A percentile compares a stretch with the other conserved stretches of the same genome.
Evolutionary conservation across 2,329 filamentous ascomycete species (phyloP).

Genomic region (Zymoseptoria passerinii): DNA sequence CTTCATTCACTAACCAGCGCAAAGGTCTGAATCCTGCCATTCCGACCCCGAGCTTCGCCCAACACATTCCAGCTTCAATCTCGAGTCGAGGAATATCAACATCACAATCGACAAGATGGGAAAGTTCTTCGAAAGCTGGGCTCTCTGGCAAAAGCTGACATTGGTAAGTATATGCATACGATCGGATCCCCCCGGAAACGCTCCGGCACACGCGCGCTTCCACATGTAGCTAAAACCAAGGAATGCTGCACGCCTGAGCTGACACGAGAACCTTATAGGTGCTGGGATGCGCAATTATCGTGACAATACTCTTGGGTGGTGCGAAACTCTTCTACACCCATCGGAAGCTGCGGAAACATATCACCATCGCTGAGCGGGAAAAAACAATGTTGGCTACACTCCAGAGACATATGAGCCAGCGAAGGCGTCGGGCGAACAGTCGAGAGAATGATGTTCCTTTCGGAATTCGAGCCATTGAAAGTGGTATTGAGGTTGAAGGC

Average conservation of each 20-base stretch:
- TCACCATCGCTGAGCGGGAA: constrained; percentile 24
- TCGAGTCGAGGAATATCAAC: neutral
- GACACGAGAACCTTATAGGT: constrained; percentile 44
- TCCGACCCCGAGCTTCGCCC: too few species aligned
- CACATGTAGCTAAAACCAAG: constrained; percentile 1
- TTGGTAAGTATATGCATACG: constrained; percentile 53
- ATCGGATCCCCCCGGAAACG: neutral
- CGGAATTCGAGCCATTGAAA: constrained; percentile 75
- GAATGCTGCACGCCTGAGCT: constrained; percentile 4
- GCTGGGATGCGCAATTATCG: constrained; percentile 59
- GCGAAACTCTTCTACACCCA: constrained; percentile 50
- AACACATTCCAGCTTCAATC: neutral
- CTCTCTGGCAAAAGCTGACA: constrained; percentile 81
- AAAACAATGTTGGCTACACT: constrained; percentile 24
- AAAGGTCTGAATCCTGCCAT: too few species aligned
- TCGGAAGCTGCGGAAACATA: constrained; percentile 36
- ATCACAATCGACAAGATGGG: neutral
- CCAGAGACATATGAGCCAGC: constrained; percentile 27
- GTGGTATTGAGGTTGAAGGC: constrained; percentile 73
- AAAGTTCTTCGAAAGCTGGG: constrained; percentile 50
- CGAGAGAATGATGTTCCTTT: constrained; percentile 67
- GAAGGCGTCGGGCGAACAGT: constrained; percentile 23
- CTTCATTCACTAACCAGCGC: too few species aligned
- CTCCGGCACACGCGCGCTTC: neutral
- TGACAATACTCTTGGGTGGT: constrained; percentile 61